Base-by-base conservation (phyloP, 2,329 filamentous ascomycete genomes). In the Cordyceps cateniannulata region DNA sequence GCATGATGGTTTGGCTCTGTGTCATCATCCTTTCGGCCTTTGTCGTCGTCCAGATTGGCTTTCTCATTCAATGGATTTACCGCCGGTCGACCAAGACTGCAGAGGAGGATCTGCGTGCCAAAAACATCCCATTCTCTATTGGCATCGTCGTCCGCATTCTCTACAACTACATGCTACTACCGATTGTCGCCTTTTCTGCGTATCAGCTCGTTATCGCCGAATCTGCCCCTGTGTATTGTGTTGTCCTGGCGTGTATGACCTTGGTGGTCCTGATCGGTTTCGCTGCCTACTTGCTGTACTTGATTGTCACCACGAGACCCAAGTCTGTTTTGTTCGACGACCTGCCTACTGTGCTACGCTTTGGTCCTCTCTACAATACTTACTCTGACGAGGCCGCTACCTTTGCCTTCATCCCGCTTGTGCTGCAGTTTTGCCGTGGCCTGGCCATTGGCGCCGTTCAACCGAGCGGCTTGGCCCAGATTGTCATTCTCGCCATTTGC, bases 341-440 rank as follows among this genome's bases (percentile, higher is more conserved):
- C 69, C 80, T 99, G 53, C 86, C 91, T 7, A 97, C 91, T 0
- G 86, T 98, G 9, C 80, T 99, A 2, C 82, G 91, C 1, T 98
- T 96, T 68, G 95, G 95, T 0, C 91, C 95, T 5, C 79, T 99
- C 8, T 99, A 99, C 75, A 99, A 99, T 75, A 99, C 95, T 0
- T 98, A 96, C 72, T 95, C 90, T 25, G 95, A 99, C 72, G 90
- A 93, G 71, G 91, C 92, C 0, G 91, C 93, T 8, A 87, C 91
- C 0, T 99, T 96, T 73, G 92, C 93, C 7, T 81, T 96, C 47
- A 86, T 97, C 22, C 93, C 93, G 1, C 85, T 96, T 18, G 78
- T 96, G 38, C 79, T 98, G 62, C 96, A 89, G 5, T 86, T 96
- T 69, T 78, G 96, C 62, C 88, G 93, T 38, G 93, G 92, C 61